Conservation (phyloP, 495 filamentous ascomycete genomes). For the Physcia stellaris region DNA sequence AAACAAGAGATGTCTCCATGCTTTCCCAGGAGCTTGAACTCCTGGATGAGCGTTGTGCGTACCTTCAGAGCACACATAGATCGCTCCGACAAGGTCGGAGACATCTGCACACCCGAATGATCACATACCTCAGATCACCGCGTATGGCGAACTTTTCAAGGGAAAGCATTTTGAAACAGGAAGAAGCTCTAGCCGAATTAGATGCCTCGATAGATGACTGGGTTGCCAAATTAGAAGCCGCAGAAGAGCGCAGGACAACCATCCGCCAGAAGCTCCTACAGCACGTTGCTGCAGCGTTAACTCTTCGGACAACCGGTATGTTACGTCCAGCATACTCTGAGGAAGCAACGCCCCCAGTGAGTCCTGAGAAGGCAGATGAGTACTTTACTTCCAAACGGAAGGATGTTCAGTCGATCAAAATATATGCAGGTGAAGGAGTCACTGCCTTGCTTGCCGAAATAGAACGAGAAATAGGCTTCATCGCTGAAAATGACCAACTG, state of each 20-base stretch:
- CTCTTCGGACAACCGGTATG: conserved; percentile 13
- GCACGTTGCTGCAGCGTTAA: conserved; percentile 50
- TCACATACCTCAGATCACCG: conserved; percentile 50
- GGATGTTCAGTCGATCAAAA: conserved; percentile 39
- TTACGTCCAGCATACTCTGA: background rate
- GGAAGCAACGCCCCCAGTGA: conserved; percentile 24
- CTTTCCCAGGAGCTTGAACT: conserved; percentile 55
- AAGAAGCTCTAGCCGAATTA: conserved; percentile 57
- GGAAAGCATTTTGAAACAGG: conserved; percentile 58
- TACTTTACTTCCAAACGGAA: conserved; percentile 4
- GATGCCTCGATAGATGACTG: conserved; percentile 65
- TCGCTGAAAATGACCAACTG: too few relatives aligned
- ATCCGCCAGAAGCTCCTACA: conserved; percentile 66
- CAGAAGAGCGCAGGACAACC: conserved; percentile 56
- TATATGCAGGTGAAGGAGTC: conserved; percentile 43
- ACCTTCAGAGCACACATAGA: conserved; percentile 54
- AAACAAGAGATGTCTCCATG: conserved; percentile 48
- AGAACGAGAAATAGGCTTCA: conserved; percentile 41
- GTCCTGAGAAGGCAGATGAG: conserved; percentile 21
- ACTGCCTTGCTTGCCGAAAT: conserved; percentile 49
- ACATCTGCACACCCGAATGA: conserved; percentile 54
- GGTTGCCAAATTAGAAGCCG: conserved; percentile 56
- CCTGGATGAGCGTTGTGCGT: conserved; percentile 59
- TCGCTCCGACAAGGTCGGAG: conserved; percentile 53
- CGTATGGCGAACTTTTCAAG: conserved; percentile 49